Conservation (phyloP, 2,329 filamentous ascomycete genomes). For the Scedosporium apiospermum region DNA sequence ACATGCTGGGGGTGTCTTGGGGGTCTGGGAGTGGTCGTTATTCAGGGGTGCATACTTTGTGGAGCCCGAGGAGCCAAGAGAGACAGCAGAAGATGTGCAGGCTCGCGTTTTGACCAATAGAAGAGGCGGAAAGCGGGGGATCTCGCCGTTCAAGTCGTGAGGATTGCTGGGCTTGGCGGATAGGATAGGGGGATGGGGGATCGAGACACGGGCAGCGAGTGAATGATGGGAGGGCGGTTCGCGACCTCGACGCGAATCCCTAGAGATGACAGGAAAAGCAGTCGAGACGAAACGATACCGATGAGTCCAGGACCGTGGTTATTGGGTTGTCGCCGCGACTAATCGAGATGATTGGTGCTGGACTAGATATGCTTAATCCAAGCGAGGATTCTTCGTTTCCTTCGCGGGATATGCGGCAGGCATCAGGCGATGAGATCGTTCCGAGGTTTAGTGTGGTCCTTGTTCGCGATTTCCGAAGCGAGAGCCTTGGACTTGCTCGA, state of each 20-base stretch:
- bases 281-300: background rate
- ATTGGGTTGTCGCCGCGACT: background rate
- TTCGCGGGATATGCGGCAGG: background rate
- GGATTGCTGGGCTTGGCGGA: too few species aligned
- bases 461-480: background rate
- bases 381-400: background rate
- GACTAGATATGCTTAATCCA: background rate
- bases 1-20: slow-evolving; percentile 10
- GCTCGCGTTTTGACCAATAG: background rate
- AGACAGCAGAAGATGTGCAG: background rate
- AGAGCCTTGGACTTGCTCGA: background rate
- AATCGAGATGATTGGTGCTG: background rate
- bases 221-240: too few species aligned
- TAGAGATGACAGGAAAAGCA: too few species aligned
- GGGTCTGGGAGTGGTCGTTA: slow-evolving; percentile 4
- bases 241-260: too few species aligned
- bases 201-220: too few species aligned
- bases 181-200: too few species aligned
- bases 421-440: background rate
- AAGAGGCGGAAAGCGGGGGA: too few species aligned
- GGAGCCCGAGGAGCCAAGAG: slow-evolving; percentile 9
- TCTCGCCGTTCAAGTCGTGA: too few species aligned
- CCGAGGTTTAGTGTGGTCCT: background rate
- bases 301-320: background rate
- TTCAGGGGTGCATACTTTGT: background rate